Evolutionary conservation across 257 asterid genomes (phyloP).

Genomic region (Primulina tabacum): DNA sequence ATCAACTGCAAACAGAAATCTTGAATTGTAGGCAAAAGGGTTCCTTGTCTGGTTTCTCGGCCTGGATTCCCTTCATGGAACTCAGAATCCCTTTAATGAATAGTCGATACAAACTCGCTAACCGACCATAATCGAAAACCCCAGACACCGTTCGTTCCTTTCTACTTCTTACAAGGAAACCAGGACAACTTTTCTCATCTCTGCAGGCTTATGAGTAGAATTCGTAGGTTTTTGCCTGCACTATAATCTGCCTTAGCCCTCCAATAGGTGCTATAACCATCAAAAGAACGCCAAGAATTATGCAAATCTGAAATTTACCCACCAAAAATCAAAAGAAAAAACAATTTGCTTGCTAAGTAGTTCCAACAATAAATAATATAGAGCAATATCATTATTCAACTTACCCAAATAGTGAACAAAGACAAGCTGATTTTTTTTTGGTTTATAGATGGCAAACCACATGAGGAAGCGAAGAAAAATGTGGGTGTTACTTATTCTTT

Average conservation of each 20-base stretch:
- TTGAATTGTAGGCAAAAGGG: neutral
- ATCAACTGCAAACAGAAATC: too few relatives aligned
- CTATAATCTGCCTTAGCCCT: constrained; percentile 37
- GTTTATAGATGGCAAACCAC: constrained; percentile 77
- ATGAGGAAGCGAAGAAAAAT: constrained; percentile 58
- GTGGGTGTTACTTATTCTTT: neutral
- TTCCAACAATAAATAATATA: neutral
- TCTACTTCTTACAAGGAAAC: neutral
- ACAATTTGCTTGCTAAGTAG: neutral
- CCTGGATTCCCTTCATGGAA: neutral
- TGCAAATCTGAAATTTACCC: constrained; percentile 31
- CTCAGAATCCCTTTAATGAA: constrained; percentile 2
- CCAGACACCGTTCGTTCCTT: neutral
- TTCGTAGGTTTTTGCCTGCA: constrained; percentile 30
- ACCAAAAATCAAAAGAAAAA: neutral
- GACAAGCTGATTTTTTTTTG: constrained; percentile 56
- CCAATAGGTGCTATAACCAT: constrained; percentile 46
- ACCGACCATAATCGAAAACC: constrained; percentile 4
- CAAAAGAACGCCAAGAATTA: constrained; percentile 35
- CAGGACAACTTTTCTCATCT: neutral
- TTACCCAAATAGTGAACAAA: constrained; percentile 72
- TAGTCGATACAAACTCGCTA: neutral
- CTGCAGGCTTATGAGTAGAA: constrained; percentile 45
- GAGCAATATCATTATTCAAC: neutral
- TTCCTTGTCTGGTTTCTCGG: neutral